These are phyloP conservation scores for Xylaria sp. DNA, from an alignment of 2,329 filamentous ascomycete genomes.

Conservation along the genomic window DNA sequence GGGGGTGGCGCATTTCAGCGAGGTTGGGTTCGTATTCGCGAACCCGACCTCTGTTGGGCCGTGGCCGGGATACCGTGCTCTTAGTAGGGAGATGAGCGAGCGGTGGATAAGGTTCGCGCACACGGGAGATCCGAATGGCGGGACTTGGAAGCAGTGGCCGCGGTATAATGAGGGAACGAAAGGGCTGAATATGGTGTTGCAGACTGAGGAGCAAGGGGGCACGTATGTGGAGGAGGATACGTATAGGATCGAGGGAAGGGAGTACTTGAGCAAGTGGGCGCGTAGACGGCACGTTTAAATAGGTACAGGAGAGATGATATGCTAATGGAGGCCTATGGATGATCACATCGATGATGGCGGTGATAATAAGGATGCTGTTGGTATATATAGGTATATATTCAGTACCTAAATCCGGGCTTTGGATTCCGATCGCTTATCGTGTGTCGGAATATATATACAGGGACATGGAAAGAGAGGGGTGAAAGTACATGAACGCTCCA, in stretches of 20 bases:
- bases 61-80: constrained; percentile 43
- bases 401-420: too few species aligned
- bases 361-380: too few species aligned
- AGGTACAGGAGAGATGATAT: not conserved
- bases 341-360: too few species aligned
- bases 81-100: constrained; percentile 46
- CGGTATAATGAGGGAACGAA: constrained; percentile 43
- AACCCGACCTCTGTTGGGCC: constrained; percentile 44
- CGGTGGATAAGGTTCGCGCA: constrained; percentile 49
- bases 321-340: too few species aligned
- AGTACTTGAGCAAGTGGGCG: constrained; percentile 49
- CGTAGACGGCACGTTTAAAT: constrained; percentile 40
- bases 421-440: not conserved
- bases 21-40: constrained; percentile 55
- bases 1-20: constrained; percentile 53
- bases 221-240: constrained; percentile 50
- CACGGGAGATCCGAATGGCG: constrained; percentile 43
- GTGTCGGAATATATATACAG: not conserved
- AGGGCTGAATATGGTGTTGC: constrained; percentile 49
- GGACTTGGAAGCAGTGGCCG: constrained; percentile 46
- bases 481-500: not conserved
- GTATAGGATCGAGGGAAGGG: constrained; percentile 49
- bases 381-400: too few species aligned
- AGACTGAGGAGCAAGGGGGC: constrained; percentile 47
- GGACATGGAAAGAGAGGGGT: not conserved